Evolutionary conservation across 1,284 basidiomycete genomes (phyloP), one percentile per base, ranked within the genome.

Genomic region (Irpex sp.): DNA sequence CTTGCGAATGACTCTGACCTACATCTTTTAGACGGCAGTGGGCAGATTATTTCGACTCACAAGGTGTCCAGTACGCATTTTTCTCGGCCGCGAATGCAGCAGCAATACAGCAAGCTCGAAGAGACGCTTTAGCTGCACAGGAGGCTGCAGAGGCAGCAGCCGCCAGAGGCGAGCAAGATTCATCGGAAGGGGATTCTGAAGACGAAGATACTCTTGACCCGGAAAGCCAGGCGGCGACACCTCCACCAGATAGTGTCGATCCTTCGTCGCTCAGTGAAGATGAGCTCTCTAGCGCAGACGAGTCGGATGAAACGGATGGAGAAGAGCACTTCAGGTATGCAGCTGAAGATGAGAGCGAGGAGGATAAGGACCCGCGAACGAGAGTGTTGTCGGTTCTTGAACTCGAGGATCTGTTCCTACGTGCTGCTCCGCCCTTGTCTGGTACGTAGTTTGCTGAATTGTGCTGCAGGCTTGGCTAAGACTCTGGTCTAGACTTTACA

Each of bases 71-170:
- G 64, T 98, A 94, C 71, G 95, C 94, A 0, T 99, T 99, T 77
- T 99, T 97, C 82, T 99, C 97, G 35, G 97, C 97, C 4, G 86
- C 91, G 9, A 91, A 95, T 76, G 95, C 95, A 11, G 84, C 90
- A 7, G 95, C 94, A 5, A 73, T 94, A 21, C 95, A 97, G 67
- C 83, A 93, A 73, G 88, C 86, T 11, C 80, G 84, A 31, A 76
- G 81, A 63, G 86, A 89, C 63, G 84, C 86, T 33, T 68, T 81
- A 59, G 76, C 76, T 36, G 68, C 71, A 17, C 70, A 72, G 47
- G 71, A 74, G 51, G 65, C 64, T 8, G 66, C 65, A n/a, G 66
- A 65, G n/a, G 71, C 69, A 15, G 65, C 66, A 6, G 63, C 63
- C 6, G 47, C 63, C 15, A 21, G 66, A 36, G 66, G 65, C 13